Evolutionary conservation across 768 basidiomycete species (phyloP), one percentile per base, ranked within the genome.

Genomic region (Leccinum rimulosum): DNA sequence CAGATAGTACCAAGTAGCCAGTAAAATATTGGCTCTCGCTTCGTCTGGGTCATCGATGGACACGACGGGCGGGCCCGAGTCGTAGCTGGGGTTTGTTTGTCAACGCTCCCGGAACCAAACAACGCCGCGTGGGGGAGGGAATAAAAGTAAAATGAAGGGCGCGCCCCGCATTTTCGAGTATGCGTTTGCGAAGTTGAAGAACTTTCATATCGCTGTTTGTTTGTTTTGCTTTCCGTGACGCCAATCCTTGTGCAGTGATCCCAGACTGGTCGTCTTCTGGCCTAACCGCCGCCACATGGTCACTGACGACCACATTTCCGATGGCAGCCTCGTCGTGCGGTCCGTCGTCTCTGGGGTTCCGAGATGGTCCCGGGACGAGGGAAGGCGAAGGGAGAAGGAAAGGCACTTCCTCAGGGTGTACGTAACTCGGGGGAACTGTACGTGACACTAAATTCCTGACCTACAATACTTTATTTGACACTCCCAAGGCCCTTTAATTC

Each of bases 231-330:
- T 51, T 54, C 30, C 49, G 27, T 50, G 51, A 47, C 50, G 64
- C 52, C 64, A 61, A 69, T 67, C 59, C 57, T 50, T 33, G 56
- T 27, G 56, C 36, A 50, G 31, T 61, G 49, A 57, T 49, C 53
- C 56, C 63, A 58, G 36, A 47, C 47, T 43, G 40, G 43, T 55
- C n/a, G 10, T 27, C 49, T 55, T 45, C 51, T 50, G 25, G n/a
- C 31, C 40, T 25, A 22, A 28, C 43, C 52, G 22, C 35, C 38
- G 22, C 30, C 27, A 11, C 25, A 48, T 14, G 22, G 47, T 15
- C 36, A 35, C 3, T 27, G 25, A 25, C 28, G n/a, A 31, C 43
- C 31, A 48, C 43, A 48, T 27, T 30, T 25, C 28, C 25, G 9
- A 35, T 25, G 19, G 36, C 19, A 15, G 28, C 33, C 33, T 54